Percentiles rank a stretch among this genome's conserved stretches.
Evolutionary conservation across 2,329 filamentous ascomycete species (phyloP).

Genomic region (Bipolaris victoriae): DNA sequence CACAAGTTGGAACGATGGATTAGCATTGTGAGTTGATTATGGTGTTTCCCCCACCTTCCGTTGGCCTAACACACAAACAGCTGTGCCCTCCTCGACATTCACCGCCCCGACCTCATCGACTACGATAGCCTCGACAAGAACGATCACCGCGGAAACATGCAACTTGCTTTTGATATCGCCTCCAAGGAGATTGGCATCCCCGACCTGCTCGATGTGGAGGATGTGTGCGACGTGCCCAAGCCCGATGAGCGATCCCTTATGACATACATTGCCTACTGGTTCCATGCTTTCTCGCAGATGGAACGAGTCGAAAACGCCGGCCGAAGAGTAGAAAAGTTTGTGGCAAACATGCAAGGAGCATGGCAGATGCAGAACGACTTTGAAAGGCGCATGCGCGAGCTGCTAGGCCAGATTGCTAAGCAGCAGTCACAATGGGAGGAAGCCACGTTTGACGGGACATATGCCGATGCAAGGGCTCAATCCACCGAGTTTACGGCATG

Average conservation of each 20-base stretch:
- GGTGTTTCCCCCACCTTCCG: too few species aligned
- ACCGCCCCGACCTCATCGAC: constrained; percentile 95
- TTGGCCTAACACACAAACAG: constrained; percentile 36
- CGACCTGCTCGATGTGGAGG: constrained; percentile 92
- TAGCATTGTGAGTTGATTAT: constrained; percentile 70
- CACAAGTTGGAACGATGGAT: constrained; percentile 92
- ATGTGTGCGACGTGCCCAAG: constrained; percentile 95
- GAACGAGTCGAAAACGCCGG: constrained; percentile 98
- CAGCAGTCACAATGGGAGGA: constrained; percentile 79
- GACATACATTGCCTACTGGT: constrained; percentile 99
- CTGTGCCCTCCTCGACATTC: constrained; percentile 94
- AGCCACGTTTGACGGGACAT: constrained; percentile 87
- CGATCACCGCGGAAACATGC: constrained; percentile 96
- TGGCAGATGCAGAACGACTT: constrained; percentile 99
- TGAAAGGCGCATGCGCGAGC: constrained; percentile 84
- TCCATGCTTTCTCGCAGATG: constrained; percentile 99
- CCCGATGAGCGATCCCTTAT: constrained; percentile 96
- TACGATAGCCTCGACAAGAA: constrained; percentile 93
- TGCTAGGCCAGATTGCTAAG: constrained; percentile 74
- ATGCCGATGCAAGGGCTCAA: constrained; percentile 89
- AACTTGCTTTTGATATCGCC: constrained; percentile 95
- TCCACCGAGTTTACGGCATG: constrained; percentile 82
- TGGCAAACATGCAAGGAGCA: constrained; percentile 97
- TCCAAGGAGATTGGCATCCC: constrained; percentile 97
- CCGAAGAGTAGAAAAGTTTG: constrained; percentile 94